Evolutionary conservation across 495 filamentous ascomycete genomes (phyloP).

Genomic region (Penicillium macrosclerotiorum): DNA sequence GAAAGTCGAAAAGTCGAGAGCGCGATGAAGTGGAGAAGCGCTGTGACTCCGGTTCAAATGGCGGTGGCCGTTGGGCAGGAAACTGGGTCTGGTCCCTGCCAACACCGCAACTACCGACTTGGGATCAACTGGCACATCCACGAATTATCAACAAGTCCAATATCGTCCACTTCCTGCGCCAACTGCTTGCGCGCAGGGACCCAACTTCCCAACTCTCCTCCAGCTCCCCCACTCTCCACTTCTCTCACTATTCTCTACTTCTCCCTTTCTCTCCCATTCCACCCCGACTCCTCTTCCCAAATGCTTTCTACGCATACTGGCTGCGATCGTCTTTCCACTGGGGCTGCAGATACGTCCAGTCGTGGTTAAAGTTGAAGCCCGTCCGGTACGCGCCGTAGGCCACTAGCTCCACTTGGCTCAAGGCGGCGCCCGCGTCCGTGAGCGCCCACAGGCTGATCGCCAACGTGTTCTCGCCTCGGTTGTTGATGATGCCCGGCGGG

Average conservation of each 20-base stretch:
- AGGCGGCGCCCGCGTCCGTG: constrained; percentile 34
- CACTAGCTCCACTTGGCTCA: constrained; percentile 36
- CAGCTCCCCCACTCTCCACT: constrained; percentile 18
- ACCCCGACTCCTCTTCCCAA: not conserved
- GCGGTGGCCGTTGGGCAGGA: constrained; percentile 32
- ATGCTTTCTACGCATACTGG: constrained; percentile 19
- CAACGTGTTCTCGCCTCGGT: constrained; percentile 42
- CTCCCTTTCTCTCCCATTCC: not conserved
- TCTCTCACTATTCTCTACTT: not conserved
- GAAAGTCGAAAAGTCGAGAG: too few relatives aligned
- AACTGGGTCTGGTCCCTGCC: too few relatives aligned
- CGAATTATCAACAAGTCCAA: too few relatives aligned
- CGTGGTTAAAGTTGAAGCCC: constrained; percentile 41
- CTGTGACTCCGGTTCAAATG: too few relatives aligned
- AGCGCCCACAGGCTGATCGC: constrained; percentile 48
- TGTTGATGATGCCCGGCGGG: constrained; percentile 49
- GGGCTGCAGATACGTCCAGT: constrained; percentile 46
- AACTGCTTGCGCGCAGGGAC: too few relatives aligned
- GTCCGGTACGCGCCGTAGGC: constrained; percentile 39
- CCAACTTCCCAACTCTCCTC: too few relatives aligned
- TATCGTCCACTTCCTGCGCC: too few relatives aligned
- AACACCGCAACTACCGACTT: too few relatives aligned
- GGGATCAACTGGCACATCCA: too few relatives aligned
- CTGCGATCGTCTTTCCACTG: constrained; percentile 35
- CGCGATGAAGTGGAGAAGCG: too few relatives aligned